Base-by-base conservation (phyloP, 2,329 filamentous ascomycete species). In the Botryotinia calthae region DNA sequence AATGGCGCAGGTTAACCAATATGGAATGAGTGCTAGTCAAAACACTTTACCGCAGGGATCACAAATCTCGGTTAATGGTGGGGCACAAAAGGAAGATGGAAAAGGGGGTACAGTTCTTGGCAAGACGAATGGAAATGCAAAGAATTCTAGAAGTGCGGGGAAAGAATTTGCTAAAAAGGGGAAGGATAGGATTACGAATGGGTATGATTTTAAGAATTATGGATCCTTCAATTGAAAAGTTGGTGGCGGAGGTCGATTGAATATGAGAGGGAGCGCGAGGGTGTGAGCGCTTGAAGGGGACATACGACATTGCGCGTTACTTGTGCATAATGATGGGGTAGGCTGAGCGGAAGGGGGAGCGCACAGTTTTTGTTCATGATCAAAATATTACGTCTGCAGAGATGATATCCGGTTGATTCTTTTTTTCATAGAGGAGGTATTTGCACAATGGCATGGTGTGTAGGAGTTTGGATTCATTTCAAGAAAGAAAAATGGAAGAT, bases 111-210 rank as follows among this genome's bases (percentile, higher is more conserved):
- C 10, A 2, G 54, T 44, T 12, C 40, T 61, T 37, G 42, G 46
- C 65, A 68, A 61, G 28, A n/a, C 28, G 14, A 69, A 46, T 48
- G 42, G 54, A 42, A 67, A 67, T 46, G 51, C 37, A 7, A 72
- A 72, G 37, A 40, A 37, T 68, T 72, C 63, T 16, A 70, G 65
- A 20, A 70, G n/a, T 63, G 71, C 71, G 20, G 71, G 71, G 44
- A 72, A 72, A 18, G 71, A 72, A 28, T 58, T 72, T n/a, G 22
- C 20, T n/a, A 72, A 70, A 37, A 70, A 72, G 10, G 58, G 56
- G 20, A 65, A 25, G 44, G 56, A 70, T 7, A 62, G 58, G 25
- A 72, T 72, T 63, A 72, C 70, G 22, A 72, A 72, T 22, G 70
- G 70, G 31, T 72, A 54, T 61, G 51, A 72, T 18, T 72, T 72